phyloP scores from a whole-genome alignment of 2,329 filamentous ascomycete genomes.

The Trichoderma guizhouense region DNA sequence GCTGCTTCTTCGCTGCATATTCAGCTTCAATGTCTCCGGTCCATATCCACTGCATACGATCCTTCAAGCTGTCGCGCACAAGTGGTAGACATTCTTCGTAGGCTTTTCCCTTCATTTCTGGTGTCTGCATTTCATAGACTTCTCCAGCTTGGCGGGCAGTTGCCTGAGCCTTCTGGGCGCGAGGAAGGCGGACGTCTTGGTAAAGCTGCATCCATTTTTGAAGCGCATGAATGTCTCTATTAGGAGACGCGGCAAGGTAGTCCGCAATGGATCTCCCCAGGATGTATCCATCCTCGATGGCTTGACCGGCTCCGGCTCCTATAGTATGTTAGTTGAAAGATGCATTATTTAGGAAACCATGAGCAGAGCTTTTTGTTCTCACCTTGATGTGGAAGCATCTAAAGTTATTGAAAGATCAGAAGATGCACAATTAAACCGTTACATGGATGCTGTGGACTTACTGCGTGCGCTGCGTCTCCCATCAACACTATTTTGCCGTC shows the following conservation, averaged over 20 bases:
- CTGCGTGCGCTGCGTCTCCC: conserved; percentile 47
- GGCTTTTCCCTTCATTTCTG: background rate
- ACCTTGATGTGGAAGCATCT: conserved; percentile 16
- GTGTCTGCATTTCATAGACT: conserved; percentile 5
- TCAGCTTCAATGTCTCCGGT: conserved; percentile 7
- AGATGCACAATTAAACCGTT: background rate
- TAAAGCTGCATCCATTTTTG: conserved; percentile 2
- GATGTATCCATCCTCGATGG: conserved; percentile 34
- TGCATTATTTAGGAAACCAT: background rate
- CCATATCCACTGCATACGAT: conserved; percentile 12
- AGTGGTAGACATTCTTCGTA: background rate
- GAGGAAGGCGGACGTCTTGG: conserved; percentile 4
- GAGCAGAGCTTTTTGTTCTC: background rate
- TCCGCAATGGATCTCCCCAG: background rate
- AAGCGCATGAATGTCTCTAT: background rate
- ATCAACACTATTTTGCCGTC: conserved; percentile 22
- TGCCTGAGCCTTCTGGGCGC: conserved; percentile 11
- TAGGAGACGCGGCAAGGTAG: background rate
- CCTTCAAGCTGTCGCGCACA: conserved; percentile 9
- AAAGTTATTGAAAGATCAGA: background rate
- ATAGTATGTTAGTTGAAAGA: background rate
- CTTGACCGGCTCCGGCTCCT: conserved; percentile 43
- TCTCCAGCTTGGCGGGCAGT: conserved; percentile 7
- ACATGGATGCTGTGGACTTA: conserved; percentile 35
- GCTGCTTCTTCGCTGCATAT: background rate